These are phyloP conservation scores for Xylaria flabelliformis DNA, from an alignment of 495 filamentous ascomycete genomes.

Conservation along the genomic window DNA sequence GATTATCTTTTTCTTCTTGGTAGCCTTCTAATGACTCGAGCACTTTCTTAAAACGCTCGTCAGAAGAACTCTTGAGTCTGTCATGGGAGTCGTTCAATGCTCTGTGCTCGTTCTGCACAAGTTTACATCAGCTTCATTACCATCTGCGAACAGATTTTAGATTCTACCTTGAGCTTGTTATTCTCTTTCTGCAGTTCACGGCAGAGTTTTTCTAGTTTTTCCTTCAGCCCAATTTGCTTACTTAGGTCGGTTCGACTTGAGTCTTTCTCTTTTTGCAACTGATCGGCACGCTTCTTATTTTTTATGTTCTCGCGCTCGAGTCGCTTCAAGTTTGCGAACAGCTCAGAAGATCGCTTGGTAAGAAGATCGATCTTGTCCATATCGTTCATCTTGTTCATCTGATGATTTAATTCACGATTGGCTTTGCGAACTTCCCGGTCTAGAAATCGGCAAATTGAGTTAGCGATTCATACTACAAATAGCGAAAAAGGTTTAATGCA, in stretches of 20 bases:
- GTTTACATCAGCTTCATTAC: slow-evolving; percentile 40
- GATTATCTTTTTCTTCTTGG: slow-evolving; percentile 77
- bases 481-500: slow-evolving; percentile 1
- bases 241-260: slow-evolving; percentile 82
- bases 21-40: slow-evolving; percentile 80
- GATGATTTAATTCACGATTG: slow-evolving; percentile 83
- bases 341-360: slow-evolving; percentile 88
- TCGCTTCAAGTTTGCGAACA: slow-evolving; percentile 91
- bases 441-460: slow-evolving; percentile 31
- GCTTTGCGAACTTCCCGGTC: slow-evolving; percentile 84
- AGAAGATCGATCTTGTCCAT: slow-evolving; percentile 79
- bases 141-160: background rate
- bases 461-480: background rate
- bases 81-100: slow-evolving; percentile 83
- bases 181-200: slow-evolving; percentile 93
- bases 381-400: slow-evolving; percentile 79
- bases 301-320: slow-evolving; percentile 92
- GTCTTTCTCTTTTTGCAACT: slow-evolving; percentile 96
- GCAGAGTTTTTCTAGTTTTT: slow-evolving; percentile 94
- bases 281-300: slow-evolving; percentile 93
- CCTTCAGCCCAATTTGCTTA: slow-evolving; percentile 85
- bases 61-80: slow-evolving; percentile 79
- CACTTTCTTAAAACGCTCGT: slow-evolving; percentile 68
- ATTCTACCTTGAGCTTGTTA: slow-evolving; percentile 83
- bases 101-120: slow-evolving; percentile 83